Conservation (phyloP, 371 early-diverging fungal species). For the Apophysomyces variabilis region DNA sequence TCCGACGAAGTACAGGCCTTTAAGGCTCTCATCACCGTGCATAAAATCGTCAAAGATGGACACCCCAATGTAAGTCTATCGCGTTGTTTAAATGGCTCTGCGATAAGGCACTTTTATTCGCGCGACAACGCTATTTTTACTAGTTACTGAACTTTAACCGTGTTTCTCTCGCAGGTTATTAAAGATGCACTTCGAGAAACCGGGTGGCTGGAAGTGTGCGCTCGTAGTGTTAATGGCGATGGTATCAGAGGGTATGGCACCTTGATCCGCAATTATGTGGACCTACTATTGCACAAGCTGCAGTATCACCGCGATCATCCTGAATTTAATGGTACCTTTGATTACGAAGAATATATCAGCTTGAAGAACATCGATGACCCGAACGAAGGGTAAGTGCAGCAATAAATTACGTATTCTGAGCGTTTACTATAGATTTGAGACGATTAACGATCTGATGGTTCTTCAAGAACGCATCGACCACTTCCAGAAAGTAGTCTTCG, state of each 20-base stretch:
- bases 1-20: conserved; percentile 93
- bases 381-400: conserved; percentile 86
- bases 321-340: conserved; percentile 94
- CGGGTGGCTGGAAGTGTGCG: conserved; percentile 70
- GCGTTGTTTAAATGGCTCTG: not conserved
- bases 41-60: conserved; percentile 95
- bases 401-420: not conserved
- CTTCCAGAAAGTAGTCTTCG: conserved; percentile 89
- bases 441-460: conserved; percentile 90
- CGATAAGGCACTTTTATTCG: not conserved
- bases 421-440: conserved; percentile 74
- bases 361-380: conserved; percentile 94
- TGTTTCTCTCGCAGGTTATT: conserved; percentile 53
- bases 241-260: conserved; percentile 80
- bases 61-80: conserved; percentile 71
- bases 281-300: conserved; percentile 88
- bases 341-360: conserved; percentile 96
- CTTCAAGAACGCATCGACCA: conserved; percentile 90
- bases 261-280: conserved; percentile 90
- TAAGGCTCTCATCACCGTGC: conserved; percentile 93
- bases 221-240: conserved; percentile 65
- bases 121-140: not conserved
- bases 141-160: not conserved
- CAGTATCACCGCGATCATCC: conserved; percentile 91
- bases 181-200: conserved; percentile 78